A percentile compares a stretch with the other conserved stretches of the same genome.
These are phyloP conservation scores for Hirsutella minnesotensis DNA, from an alignment of 2,329 filamentous ascomycete genomes.

Conservation along the genomic window DNA sequence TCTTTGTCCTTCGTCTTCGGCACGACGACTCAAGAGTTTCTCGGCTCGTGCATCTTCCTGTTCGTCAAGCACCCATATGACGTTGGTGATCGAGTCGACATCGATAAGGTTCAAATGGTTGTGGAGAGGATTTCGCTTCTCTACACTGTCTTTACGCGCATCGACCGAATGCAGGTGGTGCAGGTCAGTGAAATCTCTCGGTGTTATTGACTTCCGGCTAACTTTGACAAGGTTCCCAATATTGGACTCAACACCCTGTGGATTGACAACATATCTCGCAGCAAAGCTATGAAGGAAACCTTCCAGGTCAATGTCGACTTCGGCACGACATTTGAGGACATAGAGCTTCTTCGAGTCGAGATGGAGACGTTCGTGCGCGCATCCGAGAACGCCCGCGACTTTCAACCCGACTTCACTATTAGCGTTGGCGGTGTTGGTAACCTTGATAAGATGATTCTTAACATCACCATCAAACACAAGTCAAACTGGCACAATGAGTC, in stretches of 20 bases:
- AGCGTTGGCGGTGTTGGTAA: conserved; percentile 69
- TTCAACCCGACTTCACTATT: conserved; percentile 72
- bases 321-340: conserved; percentile 79
- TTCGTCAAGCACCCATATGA: conserved; percentile 99
- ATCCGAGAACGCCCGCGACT: conserved; percentile 82
- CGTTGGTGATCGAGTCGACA: conserved; percentile 86
- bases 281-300: conserved; percentile 81
- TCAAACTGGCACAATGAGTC: conserved; percentile 84
- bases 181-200: conserved; percentile 25
- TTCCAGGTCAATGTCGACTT: conserved; percentile 72
- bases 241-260: conserved; percentile 85
- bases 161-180: conserved; percentile 67
- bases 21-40: conserved; percentile 81
- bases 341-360: conserved; percentile 73
- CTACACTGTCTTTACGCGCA: conserved; percentile 81
- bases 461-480: conserved; percentile 81
- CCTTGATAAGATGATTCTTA: conserved; percentile 77
- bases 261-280: conserved; percentile 88
- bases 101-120: conserved; percentile 55
- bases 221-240: conserved; percentile 58
- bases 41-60: conserved; percentile 97
- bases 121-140: conserved; percentile 92
- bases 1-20: conserved; percentile 97
- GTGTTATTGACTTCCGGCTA: not conserved
- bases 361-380: conserved; percentile 75